phyloP scores from a whole-genome alignment of 305 asterid species.

The Plantago coronopus region DNA sequence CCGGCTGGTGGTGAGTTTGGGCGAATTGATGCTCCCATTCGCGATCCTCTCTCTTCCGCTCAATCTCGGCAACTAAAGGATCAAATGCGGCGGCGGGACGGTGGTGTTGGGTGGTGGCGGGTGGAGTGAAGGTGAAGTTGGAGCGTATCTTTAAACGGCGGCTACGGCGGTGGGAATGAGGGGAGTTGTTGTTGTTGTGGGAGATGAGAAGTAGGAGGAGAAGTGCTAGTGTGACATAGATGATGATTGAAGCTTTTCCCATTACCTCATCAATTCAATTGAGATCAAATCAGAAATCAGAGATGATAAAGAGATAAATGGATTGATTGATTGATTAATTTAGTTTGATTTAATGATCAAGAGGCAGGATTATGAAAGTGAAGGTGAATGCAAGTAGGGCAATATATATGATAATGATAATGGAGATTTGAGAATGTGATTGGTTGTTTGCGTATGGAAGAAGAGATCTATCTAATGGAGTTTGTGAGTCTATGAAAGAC shows the following conservation, averaged over 20 bases:
- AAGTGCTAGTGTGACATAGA: slow-evolving; percentile 65
- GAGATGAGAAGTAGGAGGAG: slow-evolving; percentile 59
- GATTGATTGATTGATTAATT: too few species aligned
- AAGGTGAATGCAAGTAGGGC: too few species aligned
- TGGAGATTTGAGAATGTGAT: too few species aligned
- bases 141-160: slow-evolving; percentile 88
- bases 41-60: slow-evolving; percentile 79
- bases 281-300: too few species aligned
- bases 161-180: slow-evolving; percentile 44
- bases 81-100: slow-evolving; percentile 53
- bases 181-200: slow-evolving; percentile 39
- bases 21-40: slow-evolving; percentile 72
- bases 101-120: slow-evolving; percentile 32
- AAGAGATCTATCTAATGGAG: too few species aligned
- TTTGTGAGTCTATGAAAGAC: too few species aligned
- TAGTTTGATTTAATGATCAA: too few species aligned
- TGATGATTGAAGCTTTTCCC: slow-evolving; percentile 62
- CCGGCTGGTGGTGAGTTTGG: slow-evolving; percentile 31
- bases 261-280: slow-evolving; percentile 43
- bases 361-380: too few species aligned
- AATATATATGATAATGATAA: too few species aligned
- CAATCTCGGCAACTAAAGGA: slow-evolving; percentile 77
- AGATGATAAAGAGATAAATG: too few species aligned
- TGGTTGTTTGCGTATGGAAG: too few species aligned
- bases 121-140: slow-evolving; percentile 59